phyloP scores from a whole-genome alignment of 2,329 filamentous ascomycete genomes.

The Diaporthe australafricana region DNA sequence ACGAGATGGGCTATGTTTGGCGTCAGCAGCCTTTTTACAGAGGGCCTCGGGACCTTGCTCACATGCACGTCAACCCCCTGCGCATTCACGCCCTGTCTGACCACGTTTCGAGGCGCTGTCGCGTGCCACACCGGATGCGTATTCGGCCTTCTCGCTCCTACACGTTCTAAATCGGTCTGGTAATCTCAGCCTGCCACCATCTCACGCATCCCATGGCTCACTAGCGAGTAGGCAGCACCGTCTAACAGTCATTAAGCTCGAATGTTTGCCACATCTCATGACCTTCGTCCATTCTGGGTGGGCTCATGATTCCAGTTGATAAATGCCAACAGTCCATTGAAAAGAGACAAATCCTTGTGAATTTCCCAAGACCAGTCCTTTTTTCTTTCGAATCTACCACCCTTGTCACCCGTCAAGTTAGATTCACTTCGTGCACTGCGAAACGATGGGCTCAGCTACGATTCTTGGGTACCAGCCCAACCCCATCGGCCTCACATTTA shows the following conservation, averaged over 20 bases:
- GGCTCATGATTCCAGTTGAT: too few species aligned
- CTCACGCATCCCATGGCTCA: not conserved
- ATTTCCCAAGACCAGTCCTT: too few species aligned
- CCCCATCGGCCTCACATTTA: not conserved
- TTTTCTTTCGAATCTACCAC: too few species aligned
- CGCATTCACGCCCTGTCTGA: slow-evolving; percentile 7
- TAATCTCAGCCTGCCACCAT: not conserved
- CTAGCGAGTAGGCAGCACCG: slow-evolving; percentile 1
- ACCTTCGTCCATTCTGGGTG: too few species aligned
- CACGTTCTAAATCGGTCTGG: slow-evolving; percentile 4
- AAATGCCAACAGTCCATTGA: not conserved
- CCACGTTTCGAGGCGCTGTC: not conserved
- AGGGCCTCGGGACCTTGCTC: slow-evolving; percentile 14
- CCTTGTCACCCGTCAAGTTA: too few species aligned
- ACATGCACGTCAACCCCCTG: slow-evolving; percentile 5
- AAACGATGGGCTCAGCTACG: not conserved
- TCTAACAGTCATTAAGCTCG: not conserved
- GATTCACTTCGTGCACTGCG: not conserved
- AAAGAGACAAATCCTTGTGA: not conserved
- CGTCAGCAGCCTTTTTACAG: not conserved
- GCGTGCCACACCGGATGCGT: not conserved
- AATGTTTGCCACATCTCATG: not conserved
- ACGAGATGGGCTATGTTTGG: not conserved
- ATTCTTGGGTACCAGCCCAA: not conserved
- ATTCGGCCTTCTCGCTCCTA: slow-evolving; percentile 2